Evolutionary conservation across 1,284 basidiomycete species (phyloP).

Genomic region (Leccinum ambiguum): DNA sequence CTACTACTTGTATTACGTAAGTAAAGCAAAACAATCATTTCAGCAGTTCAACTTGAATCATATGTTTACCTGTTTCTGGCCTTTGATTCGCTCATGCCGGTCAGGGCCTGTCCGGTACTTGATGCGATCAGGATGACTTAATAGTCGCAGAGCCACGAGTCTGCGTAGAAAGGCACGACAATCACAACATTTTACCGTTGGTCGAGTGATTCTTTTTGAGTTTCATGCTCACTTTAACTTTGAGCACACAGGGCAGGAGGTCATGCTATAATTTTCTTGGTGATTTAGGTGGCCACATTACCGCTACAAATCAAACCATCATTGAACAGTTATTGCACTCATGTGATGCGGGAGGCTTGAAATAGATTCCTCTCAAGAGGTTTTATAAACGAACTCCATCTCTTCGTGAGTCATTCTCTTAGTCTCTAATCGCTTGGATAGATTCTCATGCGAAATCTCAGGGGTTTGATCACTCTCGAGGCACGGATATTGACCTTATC

Average conservation of each 20-base stretch:
- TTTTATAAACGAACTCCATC: neutral
- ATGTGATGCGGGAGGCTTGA: neutral
- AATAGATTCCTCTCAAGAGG: neutral
- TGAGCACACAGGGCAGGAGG: neutral
- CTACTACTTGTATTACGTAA: neutral
- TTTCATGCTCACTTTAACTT: neutral
- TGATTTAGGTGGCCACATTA: neutral
- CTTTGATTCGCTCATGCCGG: conserved; percentile 7
- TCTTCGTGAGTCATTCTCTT: neutral
- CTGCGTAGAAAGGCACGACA: neutral
- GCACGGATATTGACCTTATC: conserved; percentile 1
- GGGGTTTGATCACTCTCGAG: neutral
- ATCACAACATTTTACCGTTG: neutral
- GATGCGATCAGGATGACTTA: neutral
- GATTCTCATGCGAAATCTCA: conserved; percentile 3
- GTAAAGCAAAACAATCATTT: neutral
- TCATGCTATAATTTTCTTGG: neutral
- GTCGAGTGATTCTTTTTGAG: neutral
- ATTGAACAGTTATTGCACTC: neutral
- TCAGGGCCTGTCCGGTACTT: neutral
- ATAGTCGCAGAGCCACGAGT: no score
- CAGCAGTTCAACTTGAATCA: neutral
- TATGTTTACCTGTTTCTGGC: conserved; percentile 7
- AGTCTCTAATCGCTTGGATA: conserved; percentile 4
- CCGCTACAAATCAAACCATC: conserved; percentile 5